Conservation (phyloP, 768 basidiomycete genomes). For the Phylloporus sp. region DNA sequence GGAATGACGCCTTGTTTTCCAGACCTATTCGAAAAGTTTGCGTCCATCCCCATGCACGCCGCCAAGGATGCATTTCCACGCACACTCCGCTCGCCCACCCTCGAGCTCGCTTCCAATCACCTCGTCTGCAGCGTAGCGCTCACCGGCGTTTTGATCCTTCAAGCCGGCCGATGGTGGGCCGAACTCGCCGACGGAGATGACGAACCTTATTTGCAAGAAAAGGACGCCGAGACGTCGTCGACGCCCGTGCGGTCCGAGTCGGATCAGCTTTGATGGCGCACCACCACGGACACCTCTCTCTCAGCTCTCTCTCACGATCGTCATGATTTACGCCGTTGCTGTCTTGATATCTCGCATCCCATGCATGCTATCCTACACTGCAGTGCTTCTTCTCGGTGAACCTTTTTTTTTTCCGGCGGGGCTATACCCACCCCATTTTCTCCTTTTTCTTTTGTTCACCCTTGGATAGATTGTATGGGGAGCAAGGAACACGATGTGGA, state of each 20-base stretch:
- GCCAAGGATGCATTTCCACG: slow-evolving; percentile 58
- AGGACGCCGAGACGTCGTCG: slow-evolving; percentile 17
- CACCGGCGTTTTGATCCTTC: slow-evolving; percentile 79
- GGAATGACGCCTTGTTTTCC: slow-evolving; percentile 7
- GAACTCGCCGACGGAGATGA: slow-evolving; percentile 66
- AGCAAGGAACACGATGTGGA: not conserved
- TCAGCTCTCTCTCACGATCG: slow-evolving; percentile 11
- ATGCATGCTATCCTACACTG: slow-evolving; percentile 19
- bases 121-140: slow-evolving; percentile 84
- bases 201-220: slow-evolving; percentile 34
- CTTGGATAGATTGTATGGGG: slow-evolving; percentile 5
- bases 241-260: slow-evolving; percentile 5
- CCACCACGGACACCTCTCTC: slow-evolving; percentile 4
- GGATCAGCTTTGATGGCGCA: slow-evolving; percentile 9
- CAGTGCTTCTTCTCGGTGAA: slow-evolving; percentile 1
- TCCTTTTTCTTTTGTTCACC: slow-evolving; percentile 6
- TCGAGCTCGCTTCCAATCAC: slow-evolving; percentile 78
- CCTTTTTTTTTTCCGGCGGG: no score
- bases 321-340: slow-evolving; percentile 25
- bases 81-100: slow-evolving; percentile 54
- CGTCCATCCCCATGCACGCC: slow-evolving; percentile 47
- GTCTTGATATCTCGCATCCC: slow-evolving; percentile 23
- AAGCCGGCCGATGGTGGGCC: slow-evolving; percentile 83
- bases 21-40: slow-evolving; percentile 61
- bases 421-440: no score